A percentile compares a stretch with the other conserved stretches of the same genome.
phyloP scores from a whole-genome alignment of 257 asterid genomes.

The Fraxinus quadrangulata region DNA sequence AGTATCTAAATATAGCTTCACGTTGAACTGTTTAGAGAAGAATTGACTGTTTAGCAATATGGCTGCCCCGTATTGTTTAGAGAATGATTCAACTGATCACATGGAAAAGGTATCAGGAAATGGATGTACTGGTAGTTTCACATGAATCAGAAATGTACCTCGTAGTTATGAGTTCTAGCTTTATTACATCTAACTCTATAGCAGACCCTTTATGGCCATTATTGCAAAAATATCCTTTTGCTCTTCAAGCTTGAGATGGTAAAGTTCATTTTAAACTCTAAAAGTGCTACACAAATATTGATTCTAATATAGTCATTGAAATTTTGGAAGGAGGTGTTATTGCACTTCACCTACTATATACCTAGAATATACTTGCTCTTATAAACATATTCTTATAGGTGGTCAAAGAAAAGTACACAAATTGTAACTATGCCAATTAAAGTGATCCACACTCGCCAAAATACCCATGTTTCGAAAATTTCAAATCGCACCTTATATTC shows the following conservation, averaged over 20 bases:
- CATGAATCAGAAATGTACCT: too few relatives aligned
- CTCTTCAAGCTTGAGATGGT: not conserved
- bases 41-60: not conserved
- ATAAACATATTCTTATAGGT: too few relatives aligned
- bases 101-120: not conserved
- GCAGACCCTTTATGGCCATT: not conserved
- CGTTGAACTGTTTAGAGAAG: too few relatives aligned
- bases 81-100: conserved; percentile 1
- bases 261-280: not conserved
- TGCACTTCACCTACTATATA: not conserved
- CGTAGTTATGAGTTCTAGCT: too few relatives aligned
- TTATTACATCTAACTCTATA: too few relatives aligned
- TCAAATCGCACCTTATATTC: not conserved
- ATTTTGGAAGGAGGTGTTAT: not conserved
- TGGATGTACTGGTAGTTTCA: not conserved
- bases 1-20: too few relatives aligned
- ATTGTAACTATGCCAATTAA: not conserved
- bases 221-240: not conserved
- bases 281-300: not conserved
- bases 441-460: not conserved
- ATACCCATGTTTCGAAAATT: not conserved
- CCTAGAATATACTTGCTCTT: not conserved
- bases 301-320: too few relatives aligned
- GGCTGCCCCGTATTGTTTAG: not conserved
- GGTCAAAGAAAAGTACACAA: not conserved